Evolutionary conservation across 2,329 filamentous ascomycete species (phyloP).

Genomic region (Fonsecaea monophora): DNA sequence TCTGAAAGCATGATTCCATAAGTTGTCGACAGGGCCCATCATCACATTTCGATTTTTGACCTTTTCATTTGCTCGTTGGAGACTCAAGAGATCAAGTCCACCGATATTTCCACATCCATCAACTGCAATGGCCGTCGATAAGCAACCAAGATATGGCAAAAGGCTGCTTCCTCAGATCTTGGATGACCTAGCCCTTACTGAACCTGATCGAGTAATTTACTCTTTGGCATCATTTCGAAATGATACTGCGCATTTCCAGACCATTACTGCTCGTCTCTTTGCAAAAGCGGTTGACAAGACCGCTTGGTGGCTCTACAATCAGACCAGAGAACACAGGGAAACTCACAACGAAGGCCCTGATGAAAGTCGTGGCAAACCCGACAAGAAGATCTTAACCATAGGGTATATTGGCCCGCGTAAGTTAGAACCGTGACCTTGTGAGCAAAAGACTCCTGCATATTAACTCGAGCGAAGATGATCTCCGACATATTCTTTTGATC

Average conservation of each 20-base stretch:
- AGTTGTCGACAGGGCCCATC: too few species aligned
- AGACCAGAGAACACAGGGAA: constrained; percentile 34
- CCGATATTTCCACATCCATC: too few species aligned
- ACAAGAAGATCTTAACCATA: not conserved
- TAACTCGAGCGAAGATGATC: not conserved
- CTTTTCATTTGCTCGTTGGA: too few species aligned
- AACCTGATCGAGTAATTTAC: not conserved
- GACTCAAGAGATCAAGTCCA: too few species aligned
- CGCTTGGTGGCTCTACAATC: constrained; percentile 14
- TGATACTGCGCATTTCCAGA: constrained; percentile 41
- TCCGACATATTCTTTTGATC: constrained; percentile 6
- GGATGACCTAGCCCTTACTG: not conserved
- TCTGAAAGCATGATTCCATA: too few species aligned
- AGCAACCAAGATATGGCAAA: not conserved
- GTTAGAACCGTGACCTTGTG: not conserved
- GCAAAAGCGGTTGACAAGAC: constrained; percentile 17
- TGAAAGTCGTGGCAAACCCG: too few species aligned
- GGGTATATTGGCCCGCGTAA: constrained; percentile 9
- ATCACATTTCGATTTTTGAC: too few species aligned
- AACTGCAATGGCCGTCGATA: too few species aligned
- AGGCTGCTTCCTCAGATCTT: constrained; percentile 13
- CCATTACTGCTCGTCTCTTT: constrained; percentile 14
- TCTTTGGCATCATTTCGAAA: not conserved
- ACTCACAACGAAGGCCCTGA: not conserved
- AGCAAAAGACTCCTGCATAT: too few species aligned